Percentiles rank a stretch among this genome's conserved stretches.
Conservation (phyloP, 2,329 filamentous ascomycete genomes). For the Colletotrichum falcatum region DNA sequence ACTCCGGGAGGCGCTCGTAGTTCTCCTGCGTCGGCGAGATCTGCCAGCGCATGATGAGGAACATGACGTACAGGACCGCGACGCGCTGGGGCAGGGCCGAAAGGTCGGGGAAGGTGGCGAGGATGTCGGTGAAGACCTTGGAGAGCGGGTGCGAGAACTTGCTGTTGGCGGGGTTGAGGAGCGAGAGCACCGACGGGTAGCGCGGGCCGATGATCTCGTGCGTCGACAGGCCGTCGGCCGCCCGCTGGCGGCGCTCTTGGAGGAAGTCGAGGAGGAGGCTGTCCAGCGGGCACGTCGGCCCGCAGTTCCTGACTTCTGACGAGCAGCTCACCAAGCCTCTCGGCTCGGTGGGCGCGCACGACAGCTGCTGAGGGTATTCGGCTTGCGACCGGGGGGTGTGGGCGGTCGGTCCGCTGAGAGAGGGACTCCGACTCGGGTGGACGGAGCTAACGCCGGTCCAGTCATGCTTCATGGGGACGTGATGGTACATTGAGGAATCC, state of each 20-base stretch:
- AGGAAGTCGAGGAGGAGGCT: slow-evolving; percentile 84
- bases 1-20: slow-evolving; percentile 81
- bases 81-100: slow-evolving; percentile 84
- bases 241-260: slow-evolving; percentile 73
- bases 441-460: slow-evolving; percentile 59
- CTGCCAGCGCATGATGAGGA: slow-evolving; percentile 87
- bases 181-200: slow-evolving; percentile 83
- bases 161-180: slow-evolving; percentile 77
- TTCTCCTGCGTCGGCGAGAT: slow-evolving; percentile 83
- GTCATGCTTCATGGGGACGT: slow-evolving; percentile 64
- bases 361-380: slow-evolving; percentile 13
- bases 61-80: slow-evolving; percentile 87
- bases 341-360: slow-evolving; percentile 15
- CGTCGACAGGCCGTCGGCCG: slow-evolving; percentile 72
- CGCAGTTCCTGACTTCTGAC: slow-evolving; percentile 68
- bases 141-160: slow-evolving; percentile 80
- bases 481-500: slow-evolving; percentile 58
- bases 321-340: slow-evolving; percentile 9
- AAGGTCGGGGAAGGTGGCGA: slow-evolving; percentile 85
- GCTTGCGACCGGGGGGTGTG: slow-evolving; percentile 29
- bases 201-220: slow-evolving; percentile 79
- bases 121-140: slow-evolving; percentile 86
- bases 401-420: slow-evolving; percentile 26
- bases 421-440: slow-evolving; percentile 76
- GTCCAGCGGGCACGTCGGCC: slow-evolving; percentile 82